These are phyloP conservation scores for Linaria vulgaris DNA, from an alignment of 257 asterid species.

Conservation along the genomic window DNA sequence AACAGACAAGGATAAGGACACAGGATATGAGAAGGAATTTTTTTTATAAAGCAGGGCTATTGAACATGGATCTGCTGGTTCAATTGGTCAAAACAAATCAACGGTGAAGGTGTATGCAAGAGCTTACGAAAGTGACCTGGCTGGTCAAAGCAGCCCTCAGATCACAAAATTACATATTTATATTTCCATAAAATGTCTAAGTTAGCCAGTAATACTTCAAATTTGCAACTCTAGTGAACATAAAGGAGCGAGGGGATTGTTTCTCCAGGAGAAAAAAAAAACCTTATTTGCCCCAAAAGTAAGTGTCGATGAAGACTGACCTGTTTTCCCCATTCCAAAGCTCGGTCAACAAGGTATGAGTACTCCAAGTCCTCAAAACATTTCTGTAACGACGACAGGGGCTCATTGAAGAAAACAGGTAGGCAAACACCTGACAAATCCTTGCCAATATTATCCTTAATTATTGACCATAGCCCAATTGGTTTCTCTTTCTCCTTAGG, in stretches of 20 bases:
- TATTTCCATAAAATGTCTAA: neutral
- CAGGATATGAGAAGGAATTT: conserved; percentile 13
- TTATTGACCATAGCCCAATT: conserved; percentile 93
- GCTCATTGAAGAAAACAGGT: conserved; percentile 98
- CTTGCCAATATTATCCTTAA: conserved; percentile 98
- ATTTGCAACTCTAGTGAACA: no score
- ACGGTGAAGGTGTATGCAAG: neutral
- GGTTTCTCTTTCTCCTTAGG: conserved; percentile 98
- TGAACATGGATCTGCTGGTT: conserved; percentile 19
- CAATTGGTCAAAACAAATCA: conserved; percentile 8
- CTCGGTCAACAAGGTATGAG: conserved; percentile 88
- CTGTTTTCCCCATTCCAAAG: conserved; percentile 94
- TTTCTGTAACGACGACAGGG: conserved; percentile 93
- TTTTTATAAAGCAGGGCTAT: conserved; percentile 6
- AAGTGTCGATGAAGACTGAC: conserved; percentile 37
- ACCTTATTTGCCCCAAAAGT: conserved; percentile 1
- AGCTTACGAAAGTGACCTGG: conserved; percentile 17
- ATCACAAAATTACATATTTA: neutral
- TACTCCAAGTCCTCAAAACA: conserved; percentile 98
- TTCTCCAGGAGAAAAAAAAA: no score
- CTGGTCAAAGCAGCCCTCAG: conserved; percentile 2
- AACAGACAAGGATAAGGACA: neutral
- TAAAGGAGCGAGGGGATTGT: no score
- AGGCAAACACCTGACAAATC: conserved; percentile 99
- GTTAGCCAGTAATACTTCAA: neutral